Evolutionary conservation across 768 basidiomycete species (phyloP).

Genomic region (Pulveroboletus sp.): DNA sequence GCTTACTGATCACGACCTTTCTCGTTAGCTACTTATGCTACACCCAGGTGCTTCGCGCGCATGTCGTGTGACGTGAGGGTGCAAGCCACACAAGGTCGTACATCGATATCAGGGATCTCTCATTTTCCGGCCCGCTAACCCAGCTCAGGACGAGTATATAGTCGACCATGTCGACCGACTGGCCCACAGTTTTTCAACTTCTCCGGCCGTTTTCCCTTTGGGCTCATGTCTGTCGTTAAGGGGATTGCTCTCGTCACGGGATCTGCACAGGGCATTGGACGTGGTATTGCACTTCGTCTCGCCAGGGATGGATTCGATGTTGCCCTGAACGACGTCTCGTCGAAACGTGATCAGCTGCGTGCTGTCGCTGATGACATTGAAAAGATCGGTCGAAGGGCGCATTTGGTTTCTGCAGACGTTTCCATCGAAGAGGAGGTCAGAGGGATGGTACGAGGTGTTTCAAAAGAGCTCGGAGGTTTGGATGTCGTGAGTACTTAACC

Average conservation of each 20-base stretch:
- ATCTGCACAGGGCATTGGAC: slow-evolving; percentile 28
- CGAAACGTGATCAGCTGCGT: slow-evolving; percentile 26
- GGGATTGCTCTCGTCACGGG: slow-evolving; percentile 36
- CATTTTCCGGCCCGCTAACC: not conserved
- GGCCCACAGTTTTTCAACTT: too few species aligned
- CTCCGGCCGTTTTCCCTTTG: not conserved
- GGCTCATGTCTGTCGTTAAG: slow-evolving; percentile 19
- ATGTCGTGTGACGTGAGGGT: not conserved
- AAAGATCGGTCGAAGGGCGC: slow-evolving; percentile 24
- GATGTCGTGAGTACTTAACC: slow-evolving; percentile 38
- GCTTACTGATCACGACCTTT: too few species aligned
- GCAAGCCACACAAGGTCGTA: not conserved
- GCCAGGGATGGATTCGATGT: slow-evolving; percentile 32
- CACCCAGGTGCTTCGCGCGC: not conserved
- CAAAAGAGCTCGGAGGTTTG: slow-evolving; percentile 36
- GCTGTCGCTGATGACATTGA: slow-evolving; percentile 27
- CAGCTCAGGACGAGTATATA: not conserved
- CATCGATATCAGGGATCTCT: not conserved
- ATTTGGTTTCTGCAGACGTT: slow-evolving; percentile 37
- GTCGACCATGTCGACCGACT: too few species aligned
- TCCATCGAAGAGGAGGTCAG: slow-evolving; percentile 39
- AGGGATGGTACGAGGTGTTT: slow-evolving; percentile 31
- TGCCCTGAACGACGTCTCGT: slow-evolving; percentile 28
- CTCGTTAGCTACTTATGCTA: not conserved
- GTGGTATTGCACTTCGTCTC: slow-evolving; percentile 31